Percentiles rank a stretch among this genome's conserved stretches.
Conservation (phyloP, 345 rosid genomes). For the Arabis hirsuta region DNA sequence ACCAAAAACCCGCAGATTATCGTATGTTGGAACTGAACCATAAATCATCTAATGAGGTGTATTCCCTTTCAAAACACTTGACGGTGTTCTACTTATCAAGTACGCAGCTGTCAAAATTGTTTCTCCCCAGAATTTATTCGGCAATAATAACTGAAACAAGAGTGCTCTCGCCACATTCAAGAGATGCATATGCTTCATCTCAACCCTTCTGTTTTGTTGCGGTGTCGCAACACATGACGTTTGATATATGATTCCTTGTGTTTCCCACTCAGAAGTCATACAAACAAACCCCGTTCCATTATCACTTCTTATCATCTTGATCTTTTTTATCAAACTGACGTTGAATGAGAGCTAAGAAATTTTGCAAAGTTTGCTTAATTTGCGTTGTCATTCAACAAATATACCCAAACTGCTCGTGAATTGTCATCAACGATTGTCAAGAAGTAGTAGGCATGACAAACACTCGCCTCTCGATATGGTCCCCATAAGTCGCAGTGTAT, state of each 20-base stretch:
- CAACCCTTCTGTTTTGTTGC: background rate
- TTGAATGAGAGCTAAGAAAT: background rate
- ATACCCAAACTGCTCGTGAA: background rate
- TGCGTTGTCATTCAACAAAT: background rate
- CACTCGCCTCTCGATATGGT: background rate
- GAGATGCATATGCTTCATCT: background rate
- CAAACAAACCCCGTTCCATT: background rate
- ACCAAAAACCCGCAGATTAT: background rate
- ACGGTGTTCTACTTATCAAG: background rate
- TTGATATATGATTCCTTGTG: background rate
- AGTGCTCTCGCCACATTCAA: background rate
- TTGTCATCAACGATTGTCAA: background rate
- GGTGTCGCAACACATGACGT: background rate
- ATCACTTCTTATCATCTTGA: background rate
- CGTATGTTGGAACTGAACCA: too few relatives aligned
- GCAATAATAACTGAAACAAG: background rate
- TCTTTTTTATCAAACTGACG: background rate
- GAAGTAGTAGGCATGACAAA: background rate
- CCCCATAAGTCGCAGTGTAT: background rate
- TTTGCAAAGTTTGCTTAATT: background rate
- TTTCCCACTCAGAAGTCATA: background rate
- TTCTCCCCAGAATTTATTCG: background rate
- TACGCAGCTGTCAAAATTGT: background rate
- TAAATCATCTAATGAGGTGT: background rate
- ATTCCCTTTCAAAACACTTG: background rate